A percentile compares a stretch with the other conserved stretches of the same genome.
Evolutionary conservation across 371 early-diverging fungal species (phyloP).

Genomic region (Globomyces sp.): DNA sequence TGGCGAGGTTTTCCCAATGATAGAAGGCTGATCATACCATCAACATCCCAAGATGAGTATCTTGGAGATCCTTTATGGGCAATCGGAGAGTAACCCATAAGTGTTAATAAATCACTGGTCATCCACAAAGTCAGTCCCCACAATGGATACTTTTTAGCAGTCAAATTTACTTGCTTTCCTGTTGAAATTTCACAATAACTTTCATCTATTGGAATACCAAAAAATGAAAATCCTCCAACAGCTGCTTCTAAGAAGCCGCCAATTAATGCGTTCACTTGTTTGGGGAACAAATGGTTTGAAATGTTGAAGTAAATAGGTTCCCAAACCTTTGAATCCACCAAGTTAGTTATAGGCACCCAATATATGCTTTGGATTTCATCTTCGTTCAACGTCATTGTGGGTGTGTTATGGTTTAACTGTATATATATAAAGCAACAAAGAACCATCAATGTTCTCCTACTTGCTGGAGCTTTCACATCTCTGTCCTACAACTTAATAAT

Average conservation of each 20-base stretch:
- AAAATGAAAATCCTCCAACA: constrained; percentile 1
- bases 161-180: constrained; percentile 39
- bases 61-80: neutral
- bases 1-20: neutral
- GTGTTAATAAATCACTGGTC: constrained; percentile 52
- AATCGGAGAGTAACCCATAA: neutral
- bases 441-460: constrained; percentile 57
- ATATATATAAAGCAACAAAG: constrained; percentile 63
- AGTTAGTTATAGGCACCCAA: constrained; percentile 50
- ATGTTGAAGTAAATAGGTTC: constrained; percentile 11
- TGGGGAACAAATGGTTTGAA: neutral
- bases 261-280: neutral
- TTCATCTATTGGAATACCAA: constrained; percentile 19
- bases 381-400: constrained; percentile 48
- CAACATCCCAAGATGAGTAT: constrained; percentile 12
- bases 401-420: constrained; percentile 54
- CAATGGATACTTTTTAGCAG: constrained; percentile 40
- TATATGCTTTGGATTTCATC: constrained; percentile 62
- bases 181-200: constrained; percentile 41
- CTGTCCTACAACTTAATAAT: constrained; percentile 31
- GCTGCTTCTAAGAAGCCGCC: neutral
- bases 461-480: constrained; percentile 53
- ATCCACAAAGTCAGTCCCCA: constrained; percentile 66
- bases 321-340: constrained; percentile 4
- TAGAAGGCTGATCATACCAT: neutral